Evolutionary conservation across 2,329 filamentous ascomycete species (phyloP).

Genomic region (Alternaria sp.): DNA sequence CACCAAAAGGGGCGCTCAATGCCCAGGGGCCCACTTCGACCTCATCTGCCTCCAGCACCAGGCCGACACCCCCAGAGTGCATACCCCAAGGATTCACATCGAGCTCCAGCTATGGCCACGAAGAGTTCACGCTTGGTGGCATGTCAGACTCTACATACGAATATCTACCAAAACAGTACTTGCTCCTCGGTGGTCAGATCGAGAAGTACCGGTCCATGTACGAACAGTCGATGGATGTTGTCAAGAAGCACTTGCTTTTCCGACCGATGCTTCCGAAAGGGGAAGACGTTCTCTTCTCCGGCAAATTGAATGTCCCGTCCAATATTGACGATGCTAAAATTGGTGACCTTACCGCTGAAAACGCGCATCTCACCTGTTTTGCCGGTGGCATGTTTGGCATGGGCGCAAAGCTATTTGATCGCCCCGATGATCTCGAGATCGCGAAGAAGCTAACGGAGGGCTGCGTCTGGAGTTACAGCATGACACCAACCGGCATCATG

Average conservation of each 20-base stretch:
- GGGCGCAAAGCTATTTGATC: constrained; percentile 66
- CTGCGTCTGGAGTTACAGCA: constrained; percentile 67
- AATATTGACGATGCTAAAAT: constrained; percentile 27
- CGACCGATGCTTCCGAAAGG: constrained; percentile 57
- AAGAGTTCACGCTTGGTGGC: constrained; percentile 51
- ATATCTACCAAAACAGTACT: constrained; percentile 56
- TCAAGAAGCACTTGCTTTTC: constrained; percentile 56
- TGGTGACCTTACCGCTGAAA: constrained; percentile 43
- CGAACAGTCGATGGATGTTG: constrained; percentile 56
- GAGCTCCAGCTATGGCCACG: constrained; percentile 52
- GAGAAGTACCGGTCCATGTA: constrained; percentile 62
- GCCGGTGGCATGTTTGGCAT: constrained; percentile 73
- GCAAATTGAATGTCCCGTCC: constrained; percentile 46
- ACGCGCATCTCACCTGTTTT: constrained; percentile 73
- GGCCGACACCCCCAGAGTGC: constrained; percentile 36
- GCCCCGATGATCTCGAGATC: constrained; percentile 60
- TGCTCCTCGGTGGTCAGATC: constrained; percentile 55
- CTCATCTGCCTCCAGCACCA: constrained; percentile 10
- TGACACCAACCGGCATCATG: constrained; percentile 64
- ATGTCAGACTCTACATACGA: constrained; percentile 52
- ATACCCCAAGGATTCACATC: constrained; percentile 62
- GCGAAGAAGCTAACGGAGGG: constrained; percentile 66
- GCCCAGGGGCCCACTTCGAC: constrained; percentile 3
- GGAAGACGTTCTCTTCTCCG: constrained; percentile 53
- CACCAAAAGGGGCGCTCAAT: constrained; percentile 9